Evolutionary conservation across 805 yeast genomes (phyloP), one percentile per base, ranked within the genome.

Genomic region (Yamadazyma philogaea): DNA sequence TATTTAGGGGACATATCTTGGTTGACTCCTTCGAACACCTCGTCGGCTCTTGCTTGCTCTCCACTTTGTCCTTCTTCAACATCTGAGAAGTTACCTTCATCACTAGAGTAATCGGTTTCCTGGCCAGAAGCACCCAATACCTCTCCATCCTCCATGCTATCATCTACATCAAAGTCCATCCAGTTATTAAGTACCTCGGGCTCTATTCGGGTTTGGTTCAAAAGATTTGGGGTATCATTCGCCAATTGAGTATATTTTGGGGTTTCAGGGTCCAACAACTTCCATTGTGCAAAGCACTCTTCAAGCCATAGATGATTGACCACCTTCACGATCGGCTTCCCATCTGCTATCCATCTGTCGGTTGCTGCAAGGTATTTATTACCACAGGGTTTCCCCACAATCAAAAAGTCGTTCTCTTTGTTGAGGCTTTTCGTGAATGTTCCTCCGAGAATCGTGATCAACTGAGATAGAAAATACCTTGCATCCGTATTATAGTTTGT

Each of bases 221-320:
- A 63, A 2, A 77, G 55, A n/a, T 72, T 67, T 11, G 72, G 68
- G 34, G 75, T 51, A 30, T 66, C 60, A 1, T 79, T 77, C 12
- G 42, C 45, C 31, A 78, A 63, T 37, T 66, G 64, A 7, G 71
- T 57, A 59, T 78, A 87, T 24, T 77, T 67, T 2, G 77, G 69
- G 12, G 60, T 54, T 0, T 63, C 52, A 3, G 60, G 72, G 30
- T 80, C 78, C 50, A 75, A 72, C 4, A 71, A 50, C 39, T 63
- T 64, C 90, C 93, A 85, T 35, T 72, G 61, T 8, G 63, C 51
- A 46, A 74, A 91, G 32, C 88, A 76, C 42, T 86, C 90, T 55
- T 91, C 98, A 11, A 91, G 62, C 99, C 99, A 91, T 11, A 82
- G 56, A 61, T 88, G 96, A 55, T 85, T 89, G 1, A 87, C 81